Conservation (phyloP, 2,329 filamentous ascomycete genomes). For the Hypoxylon sp. region DNA sequence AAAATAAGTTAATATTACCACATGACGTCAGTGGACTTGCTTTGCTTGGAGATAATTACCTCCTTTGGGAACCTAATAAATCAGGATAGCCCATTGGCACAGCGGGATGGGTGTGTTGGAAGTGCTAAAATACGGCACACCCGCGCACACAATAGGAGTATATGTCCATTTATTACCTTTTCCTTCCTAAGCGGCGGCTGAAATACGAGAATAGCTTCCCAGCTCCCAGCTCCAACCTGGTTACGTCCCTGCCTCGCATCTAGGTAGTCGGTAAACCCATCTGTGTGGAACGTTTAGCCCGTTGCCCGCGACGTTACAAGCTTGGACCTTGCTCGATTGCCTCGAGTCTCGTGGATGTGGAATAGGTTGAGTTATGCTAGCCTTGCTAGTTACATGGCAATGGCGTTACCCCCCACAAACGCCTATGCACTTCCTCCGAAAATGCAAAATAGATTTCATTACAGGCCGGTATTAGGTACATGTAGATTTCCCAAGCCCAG, state of each 20-base stretch:
- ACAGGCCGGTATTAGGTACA: slow-evolving; percentile 29
- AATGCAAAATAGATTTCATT: slow-evolving; percentile 29
- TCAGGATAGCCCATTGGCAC: slow-evolving; percentile 2
- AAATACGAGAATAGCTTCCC: slow-evolving; percentile 32
- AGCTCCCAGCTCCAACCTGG: neutral
- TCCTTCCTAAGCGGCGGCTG: slow-evolving; percentile 24
- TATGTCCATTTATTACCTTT: slow-evolving; percentile 7
- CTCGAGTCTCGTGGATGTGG: slow-evolving; percentile 22
- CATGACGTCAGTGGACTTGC: slow-evolving; percentile 36
- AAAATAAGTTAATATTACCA: slow-evolving; percentile 36
- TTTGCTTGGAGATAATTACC: slow-evolving; percentile 11
- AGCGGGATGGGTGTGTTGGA: neutral
- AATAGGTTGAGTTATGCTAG: slow-evolving; percentile 25
- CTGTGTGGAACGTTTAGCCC: slow-evolving; percentile 40
- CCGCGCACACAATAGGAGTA: neutral
- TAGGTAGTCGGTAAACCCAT: slow-evolving; percentile 37
- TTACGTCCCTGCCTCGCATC: slow-evolving; percentile 14
- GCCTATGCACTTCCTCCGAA: slow-evolving; percentile 26
- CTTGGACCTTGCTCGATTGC: slow-evolving; percentile 32
- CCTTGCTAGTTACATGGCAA: slow-evolving; percentile 34
- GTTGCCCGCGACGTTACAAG: slow-evolving; percentile 37
- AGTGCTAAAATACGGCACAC: slow-evolving; percentile 26
- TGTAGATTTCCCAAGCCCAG: neutral
- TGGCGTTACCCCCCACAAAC: slow-evolving; percentile 38
- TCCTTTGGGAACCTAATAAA: slow-evolving; percentile 10